Base-by-base conservation (phyloP, 2,329 filamentous ascomycete species). In the Penicillium sp. region DNA sequence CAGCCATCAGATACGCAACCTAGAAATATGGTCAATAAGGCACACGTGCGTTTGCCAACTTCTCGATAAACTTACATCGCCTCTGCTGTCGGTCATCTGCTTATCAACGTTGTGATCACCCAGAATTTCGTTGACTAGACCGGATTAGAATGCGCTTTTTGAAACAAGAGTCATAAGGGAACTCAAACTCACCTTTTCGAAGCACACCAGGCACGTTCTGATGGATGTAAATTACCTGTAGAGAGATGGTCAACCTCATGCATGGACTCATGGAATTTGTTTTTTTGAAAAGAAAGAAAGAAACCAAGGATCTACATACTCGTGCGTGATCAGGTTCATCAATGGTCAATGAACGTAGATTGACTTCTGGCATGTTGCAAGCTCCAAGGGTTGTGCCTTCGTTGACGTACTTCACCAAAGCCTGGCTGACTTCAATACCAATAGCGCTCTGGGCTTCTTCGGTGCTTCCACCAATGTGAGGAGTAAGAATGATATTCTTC, bases 91-190 rank as follows among this genome's bases (percentile, higher is more conserved):
- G 51, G 90, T 94, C 79, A 95, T 97, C 77, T 99, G 94, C 81
- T 97, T 97, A 78, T 97, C 93, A 65, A 99, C 92, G 73, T 99
- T 99, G 80, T 99, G 92, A 68, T 95, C 87, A 45, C 89, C 90
- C 48, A 99, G 82, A 61, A 97, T 91, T 68, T 94, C 90, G 80
- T 99, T 99, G 63, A 99, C 94, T 87, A 61, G 11, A 23, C 48
- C 28, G 5, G 30, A 48, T 68, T 59, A 68, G 60, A 56, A 55
- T 50, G 47, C 58, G 20, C 58, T 42, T 33, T 24, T 12, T n/a
- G 38, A 30, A 12, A 18, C 11, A 43, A 6, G 40, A n/a, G n/a
- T 18, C 38, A 20, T 16, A 42, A 8, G n/a, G 16, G 14, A 16
- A n/a, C 12, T 14, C 2, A 18, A 9, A 18, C 30, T 64, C 75